These are phyloP conservation scores for Mitragyna speciosa DNA, from an alignment of 257 asterid species.

Conservation along the genomic window DNA sequence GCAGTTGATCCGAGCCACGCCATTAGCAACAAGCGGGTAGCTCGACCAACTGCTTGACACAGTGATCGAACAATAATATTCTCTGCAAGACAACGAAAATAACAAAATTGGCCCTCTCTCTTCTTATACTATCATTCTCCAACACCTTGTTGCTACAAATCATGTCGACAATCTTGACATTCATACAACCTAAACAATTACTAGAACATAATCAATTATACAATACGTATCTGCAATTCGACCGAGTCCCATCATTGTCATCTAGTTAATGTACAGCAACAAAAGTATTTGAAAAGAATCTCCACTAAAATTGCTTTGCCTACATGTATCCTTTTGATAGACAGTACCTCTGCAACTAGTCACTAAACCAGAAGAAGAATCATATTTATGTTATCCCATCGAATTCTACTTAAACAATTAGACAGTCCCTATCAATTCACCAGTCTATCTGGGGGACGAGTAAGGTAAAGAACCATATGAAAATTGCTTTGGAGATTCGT, in stretches of 20 bases:
- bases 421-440: not conserved
- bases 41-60: too few relatives aligned
- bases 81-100: too few relatives aligned
- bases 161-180: not conserved
- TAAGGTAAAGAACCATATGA: slow-evolving; percentile 37
- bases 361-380: slow-evolving; percentile 9
- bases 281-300: too few relatives aligned
- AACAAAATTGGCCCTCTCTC: too few relatives aligned
- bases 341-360: not conserved
- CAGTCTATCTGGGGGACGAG: slow-evolving; percentile 49
- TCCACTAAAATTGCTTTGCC: not conserved
- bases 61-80: too few relatives aligned
- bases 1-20: too few relatives aligned
- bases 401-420: not conserved
- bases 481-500: slow-evolving; percentile 35
- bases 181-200: not conserved
- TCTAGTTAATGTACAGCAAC: not conserved
- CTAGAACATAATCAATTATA: not conserved
- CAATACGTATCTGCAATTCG: not conserved
- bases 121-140: too few relatives aligned
- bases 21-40: too few relatives aligned
- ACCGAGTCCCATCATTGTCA: not conserved
- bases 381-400: not conserved
- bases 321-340: not conserved
- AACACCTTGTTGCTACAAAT: not conserved